A percentile compares a stretch with the other conserved stretches of the same genome.
phyloP scores from a whole-genome alignment of 805 yeast genomes.

The Saccharomycopsis vini region DNA sequence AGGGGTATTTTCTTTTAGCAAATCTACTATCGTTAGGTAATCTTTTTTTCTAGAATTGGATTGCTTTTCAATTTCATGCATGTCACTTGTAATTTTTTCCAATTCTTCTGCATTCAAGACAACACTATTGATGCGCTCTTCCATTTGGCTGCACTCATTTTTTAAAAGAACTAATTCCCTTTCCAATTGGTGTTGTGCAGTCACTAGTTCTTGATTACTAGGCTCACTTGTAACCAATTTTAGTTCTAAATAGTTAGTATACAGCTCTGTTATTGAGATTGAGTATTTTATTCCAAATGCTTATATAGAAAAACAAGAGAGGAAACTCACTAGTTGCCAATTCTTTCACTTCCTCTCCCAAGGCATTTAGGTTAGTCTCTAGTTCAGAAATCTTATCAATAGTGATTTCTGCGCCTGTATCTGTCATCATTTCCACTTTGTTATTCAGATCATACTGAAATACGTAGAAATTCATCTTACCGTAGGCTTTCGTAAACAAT shows the following conservation, averaged over 20 bases:
- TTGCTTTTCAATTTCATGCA: not conserved
- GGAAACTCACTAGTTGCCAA: not conserved
- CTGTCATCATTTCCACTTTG: not conserved
- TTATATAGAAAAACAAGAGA: not conserved
- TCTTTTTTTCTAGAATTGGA: slow-evolving; percentile 5
- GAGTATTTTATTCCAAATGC: not conserved
- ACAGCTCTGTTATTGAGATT: too few relatives aligned
- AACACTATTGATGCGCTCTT: not conserved
- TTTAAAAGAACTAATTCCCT: not conserved
- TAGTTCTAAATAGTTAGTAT: not conserved
- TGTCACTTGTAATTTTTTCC: not conserved
- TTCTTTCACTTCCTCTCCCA: not conserved
- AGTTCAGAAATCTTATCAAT: not conserved
- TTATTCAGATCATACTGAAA: not conserved
- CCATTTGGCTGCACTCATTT: not conserved
- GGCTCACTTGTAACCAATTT: not conserved
- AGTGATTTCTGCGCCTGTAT: not conserved
- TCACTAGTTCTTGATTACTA: not conserved
- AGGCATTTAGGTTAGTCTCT: not conserved
- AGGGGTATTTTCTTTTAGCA: slow-evolving; percentile 8
- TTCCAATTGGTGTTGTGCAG: not conserved
- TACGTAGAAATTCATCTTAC: slow-evolving; percentile 37
- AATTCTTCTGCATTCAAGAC: not conserved
- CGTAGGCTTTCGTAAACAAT: slow-evolving; percentile 33
- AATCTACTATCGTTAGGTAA: not conserved